Conservation (phyloP, 441 rosid species). For the Euphorbia schlechtendalii region DNA sequence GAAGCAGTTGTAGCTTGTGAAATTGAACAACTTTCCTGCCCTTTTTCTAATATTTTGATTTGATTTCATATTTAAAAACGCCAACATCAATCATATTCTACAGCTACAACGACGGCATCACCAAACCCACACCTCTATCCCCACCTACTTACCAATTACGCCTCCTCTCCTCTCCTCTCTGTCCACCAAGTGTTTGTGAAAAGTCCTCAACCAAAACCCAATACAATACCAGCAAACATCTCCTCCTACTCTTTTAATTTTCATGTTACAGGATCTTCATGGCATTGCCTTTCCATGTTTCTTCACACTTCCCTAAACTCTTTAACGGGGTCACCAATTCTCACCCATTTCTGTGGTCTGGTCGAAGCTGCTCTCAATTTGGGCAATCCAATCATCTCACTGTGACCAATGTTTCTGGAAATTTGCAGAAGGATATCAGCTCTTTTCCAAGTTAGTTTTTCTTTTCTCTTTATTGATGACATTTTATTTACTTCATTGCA, state of each 20-base stretch:
- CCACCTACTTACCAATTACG: background rate
- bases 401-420: constrained; percentile 23
- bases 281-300: constrained; percentile 22
- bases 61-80: background rate
- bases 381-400: constrained; percentile 14
- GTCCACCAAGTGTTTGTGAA: background rate
- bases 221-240: too few relatives aligned
- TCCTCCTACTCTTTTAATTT: too few relatives aligned
- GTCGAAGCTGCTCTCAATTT: constrained; percentile 21
- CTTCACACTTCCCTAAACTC: constrained; percentile 15
- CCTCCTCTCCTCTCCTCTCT: background rate
- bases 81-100: background rate
- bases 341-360: constrained; percentile 8
- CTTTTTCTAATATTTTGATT: background rate
- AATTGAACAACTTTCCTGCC: background rate
- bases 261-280: constrained; percentile 11
- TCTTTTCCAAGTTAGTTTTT: constrained; percentile 41
- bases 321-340: constrained; percentile 3
- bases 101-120: background rate
- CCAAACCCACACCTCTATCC: background rate
- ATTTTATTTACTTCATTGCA: background rate
- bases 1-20: background rate
- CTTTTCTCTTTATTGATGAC: background rate
- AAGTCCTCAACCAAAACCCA: constrained; percentile 5
- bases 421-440: constrained; percentile 30